A percentile compares a stretch with the other conserved stretches of the same genome.
Conservation (phyloP, 2,329 filamentous ascomycete species). For the Cyanodermella asteris region DNA sequence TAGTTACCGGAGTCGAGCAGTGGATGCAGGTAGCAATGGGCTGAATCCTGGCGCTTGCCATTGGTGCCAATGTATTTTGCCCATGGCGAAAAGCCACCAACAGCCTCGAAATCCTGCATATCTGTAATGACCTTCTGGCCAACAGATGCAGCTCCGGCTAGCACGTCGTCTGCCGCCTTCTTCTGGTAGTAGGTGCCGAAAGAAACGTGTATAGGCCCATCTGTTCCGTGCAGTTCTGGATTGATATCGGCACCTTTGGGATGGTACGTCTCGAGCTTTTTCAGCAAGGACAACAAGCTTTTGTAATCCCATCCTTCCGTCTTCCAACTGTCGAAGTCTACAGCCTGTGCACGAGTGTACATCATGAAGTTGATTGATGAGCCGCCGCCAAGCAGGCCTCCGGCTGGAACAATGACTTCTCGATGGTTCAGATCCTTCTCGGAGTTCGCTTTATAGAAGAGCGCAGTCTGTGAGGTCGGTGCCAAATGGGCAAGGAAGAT, state of each 20-base stretch:
- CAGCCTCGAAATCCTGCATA: constrained; percentile 27
- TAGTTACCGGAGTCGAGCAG: constrained; percentile 26
- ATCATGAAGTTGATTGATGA: constrained; percentile 39
- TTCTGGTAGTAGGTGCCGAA: constrained; percentile 24
- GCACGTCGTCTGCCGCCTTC: constrained; percentile 25
- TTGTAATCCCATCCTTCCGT: constrained; percentile 28
- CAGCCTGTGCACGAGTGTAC: constrained; percentile 17
- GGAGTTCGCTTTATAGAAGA: constrained; percentile 30
- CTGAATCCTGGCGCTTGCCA: constrained; percentile 36
- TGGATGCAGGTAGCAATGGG: constrained; percentile 32
- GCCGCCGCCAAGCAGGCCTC: constrained; percentile 38
- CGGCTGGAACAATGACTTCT: constrained; percentile 20
- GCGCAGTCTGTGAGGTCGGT: constrained; percentile 26
- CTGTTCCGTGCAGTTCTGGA: constrained; percentile 26
- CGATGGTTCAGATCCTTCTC: constrained; percentile 24
- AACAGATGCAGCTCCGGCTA: constrained; percentile 24
- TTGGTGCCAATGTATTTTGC: constrained; percentile 27
- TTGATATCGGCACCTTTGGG: constrained; percentile 16
- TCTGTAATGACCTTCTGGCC: constrained; percentile 33
- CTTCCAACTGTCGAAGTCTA: constrained; percentile 27
- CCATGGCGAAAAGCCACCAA: constrained; percentile 18
- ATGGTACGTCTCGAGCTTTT: constrained; percentile 37
- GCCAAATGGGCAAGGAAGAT: constrained; percentile 26
- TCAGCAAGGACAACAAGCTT: constrained; percentile 31
- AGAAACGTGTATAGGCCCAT: constrained; percentile 34